Evolutionary conservation across 768 basidiomycete species (phyloP).

Genomic region (Calvatia gigantea): DNA sequence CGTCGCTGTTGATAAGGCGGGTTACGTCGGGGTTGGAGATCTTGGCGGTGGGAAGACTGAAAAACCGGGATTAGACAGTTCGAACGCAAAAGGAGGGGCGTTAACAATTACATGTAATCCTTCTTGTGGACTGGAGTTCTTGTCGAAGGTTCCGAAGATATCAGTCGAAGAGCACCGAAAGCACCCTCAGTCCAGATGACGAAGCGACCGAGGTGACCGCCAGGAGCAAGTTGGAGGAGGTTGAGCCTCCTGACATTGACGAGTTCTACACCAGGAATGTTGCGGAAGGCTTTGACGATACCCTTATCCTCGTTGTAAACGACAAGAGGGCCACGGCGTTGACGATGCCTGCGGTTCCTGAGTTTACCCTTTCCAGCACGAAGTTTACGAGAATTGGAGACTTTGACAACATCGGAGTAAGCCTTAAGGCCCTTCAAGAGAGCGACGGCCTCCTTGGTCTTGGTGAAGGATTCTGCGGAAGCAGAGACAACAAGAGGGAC

Average conservation of each 20-base stretch:
- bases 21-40: constrained; percentile 96
- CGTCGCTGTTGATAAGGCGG: constrained; percentile 95
- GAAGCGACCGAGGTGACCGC: constrained; percentile 98
- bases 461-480: constrained; percentile 80
- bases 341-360: constrained; percentile 94
- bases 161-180: constrained; percentile 89
- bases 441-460: constrained; percentile 96
- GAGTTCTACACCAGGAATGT: constrained; percentile 96
- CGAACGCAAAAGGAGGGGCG: neutral
- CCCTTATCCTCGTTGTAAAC: constrained; percentile 98
- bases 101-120: constrained; percentile 68
- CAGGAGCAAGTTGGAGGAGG: constrained; percentile 98
- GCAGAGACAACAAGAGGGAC: constrained; percentile 89
- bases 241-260: constrained; percentile 93
- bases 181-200: constrained; percentile 99
- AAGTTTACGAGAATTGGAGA: constrained; percentile 94
- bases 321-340: constrained; percentile 94
- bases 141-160: constrained; percentile 94
- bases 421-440: constrained; percentile 90
- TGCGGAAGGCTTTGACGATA: constrained; percentile 98
- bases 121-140: constrained; percentile 83
- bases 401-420: constrained; percentile 91
- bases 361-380: constrained; percentile 97
- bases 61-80: neutral
- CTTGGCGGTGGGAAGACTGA: constrained; percentile 90